phyloP scores from a whole-genome alignment of 768 basidiomycete genomes.

The Boletus reticulatus region DNA sequence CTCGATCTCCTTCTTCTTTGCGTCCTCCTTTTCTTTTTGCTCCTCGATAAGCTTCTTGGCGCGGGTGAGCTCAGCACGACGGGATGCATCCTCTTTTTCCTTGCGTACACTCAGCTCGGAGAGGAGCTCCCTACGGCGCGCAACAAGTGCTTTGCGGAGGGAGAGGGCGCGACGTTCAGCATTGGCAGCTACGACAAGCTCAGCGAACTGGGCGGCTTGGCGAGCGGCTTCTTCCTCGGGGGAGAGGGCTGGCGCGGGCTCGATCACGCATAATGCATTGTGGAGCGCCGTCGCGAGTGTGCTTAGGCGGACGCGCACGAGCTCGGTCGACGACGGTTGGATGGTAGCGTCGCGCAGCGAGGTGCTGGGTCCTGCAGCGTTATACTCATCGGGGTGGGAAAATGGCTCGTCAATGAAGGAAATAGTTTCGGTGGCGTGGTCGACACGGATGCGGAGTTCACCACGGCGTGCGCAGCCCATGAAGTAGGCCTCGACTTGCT shows the following conservation, averaged over 20 bases:
- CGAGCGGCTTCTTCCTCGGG: constrained; percentile 41
- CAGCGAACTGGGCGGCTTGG: constrained; percentile 54
- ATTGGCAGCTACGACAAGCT: constrained; percentile 62
- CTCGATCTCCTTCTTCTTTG: constrained; percentile 68
- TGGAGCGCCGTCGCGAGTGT: constrained; percentile 73
- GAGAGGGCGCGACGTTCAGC: constrained; percentile 77
- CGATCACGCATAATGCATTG: constrained; percentile 59
- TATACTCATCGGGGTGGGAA: constrained; percentile 36
- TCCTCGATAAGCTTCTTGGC: constrained; percentile 71
- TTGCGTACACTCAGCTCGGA: constrained; percentile 81
- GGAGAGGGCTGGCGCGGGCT: constrained; percentile 38
- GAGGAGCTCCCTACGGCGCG: constrained; percentile 80
- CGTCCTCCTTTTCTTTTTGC: constrained; percentile 60
- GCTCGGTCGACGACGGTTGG: constrained; percentile 69
- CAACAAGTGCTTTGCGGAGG: constrained; percentile 76
- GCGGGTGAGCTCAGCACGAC: constrained; percentile 65
- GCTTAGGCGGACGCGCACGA: constrained; percentile 76
- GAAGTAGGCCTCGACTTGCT: constrained; percentile 85
- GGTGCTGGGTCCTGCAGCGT: constrained; percentile 20
- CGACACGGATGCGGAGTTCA: constrained; percentile 81
- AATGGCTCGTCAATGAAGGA: constrained; percentile 82
- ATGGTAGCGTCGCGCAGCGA: constrained; percentile 45
- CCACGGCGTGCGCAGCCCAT: constrained; percentile 90
- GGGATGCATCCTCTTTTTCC: constrained; percentile 84
- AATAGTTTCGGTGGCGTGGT: constrained; percentile 85